Evolutionary conservation across 2,329 filamentous ascomycete species (phyloP).

Genomic region (Penicillium brasilianum): DNA sequence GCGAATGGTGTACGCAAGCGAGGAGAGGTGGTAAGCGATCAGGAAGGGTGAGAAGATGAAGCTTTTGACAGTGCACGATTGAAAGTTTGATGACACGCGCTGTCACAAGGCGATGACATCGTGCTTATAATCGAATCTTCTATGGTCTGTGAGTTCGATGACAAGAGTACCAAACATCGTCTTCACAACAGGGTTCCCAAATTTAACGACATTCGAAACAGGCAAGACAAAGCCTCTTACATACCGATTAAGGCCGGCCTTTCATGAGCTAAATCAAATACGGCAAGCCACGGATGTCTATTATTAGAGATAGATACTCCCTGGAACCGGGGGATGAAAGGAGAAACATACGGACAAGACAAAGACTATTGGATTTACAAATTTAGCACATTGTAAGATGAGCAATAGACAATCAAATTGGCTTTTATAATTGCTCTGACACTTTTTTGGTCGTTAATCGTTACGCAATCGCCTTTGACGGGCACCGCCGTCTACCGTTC

Average conservation of each 20-base stretch:
- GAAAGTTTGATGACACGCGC: not conserved
- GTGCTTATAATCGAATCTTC: not conserved
- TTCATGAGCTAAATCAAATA: not conserved
- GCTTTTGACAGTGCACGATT: not conserved
- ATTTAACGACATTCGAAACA: not conserved
- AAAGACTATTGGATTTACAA: not conserved
- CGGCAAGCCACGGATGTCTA: not conserved
- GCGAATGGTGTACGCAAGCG: not conserved
- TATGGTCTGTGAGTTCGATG: not conserved
- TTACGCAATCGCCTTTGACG: not conserved
- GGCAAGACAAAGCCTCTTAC: not conserved
- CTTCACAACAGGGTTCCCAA: not conserved
- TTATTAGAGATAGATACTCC: not conserved
- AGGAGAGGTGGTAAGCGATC: not conserved
- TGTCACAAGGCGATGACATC: not conserved
- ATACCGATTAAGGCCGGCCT: not conserved
- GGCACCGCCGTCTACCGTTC: not conserved
- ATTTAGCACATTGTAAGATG: not conserved
- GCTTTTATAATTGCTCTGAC: not conserved
- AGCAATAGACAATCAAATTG: not conserved
- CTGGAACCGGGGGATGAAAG: not conserved
- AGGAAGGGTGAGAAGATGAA: not conserved
- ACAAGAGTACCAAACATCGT: not conserved
- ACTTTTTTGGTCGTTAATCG: conserved; percentile 3
- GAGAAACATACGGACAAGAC: not conserved